Percentiles rank a stretch among this genome's conserved stretches.
phyloP scores from a whole-genome alignment of 2,329 filamentous ascomycete species.

The Cadophora sp. region DNA sequence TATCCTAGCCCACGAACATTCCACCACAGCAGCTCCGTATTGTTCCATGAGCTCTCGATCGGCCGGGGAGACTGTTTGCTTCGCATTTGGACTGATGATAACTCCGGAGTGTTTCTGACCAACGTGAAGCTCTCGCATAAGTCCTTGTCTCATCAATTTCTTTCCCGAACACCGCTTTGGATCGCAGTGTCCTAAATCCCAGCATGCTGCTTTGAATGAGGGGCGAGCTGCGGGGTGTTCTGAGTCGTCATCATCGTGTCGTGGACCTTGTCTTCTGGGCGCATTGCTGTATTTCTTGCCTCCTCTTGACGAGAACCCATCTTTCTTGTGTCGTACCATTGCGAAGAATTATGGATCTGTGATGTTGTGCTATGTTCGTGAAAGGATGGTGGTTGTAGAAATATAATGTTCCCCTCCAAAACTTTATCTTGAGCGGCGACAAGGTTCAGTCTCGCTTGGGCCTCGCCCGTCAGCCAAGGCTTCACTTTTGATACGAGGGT shows the following conservation, averaged over 20 bases:
- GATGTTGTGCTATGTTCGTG: slow-evolving; percentile 3
- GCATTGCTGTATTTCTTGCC: slow-evolving; percentile 73
- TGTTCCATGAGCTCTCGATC: slow-evolving; percentile 84
- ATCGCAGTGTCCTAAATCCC: slow-evolving; percentile 98
- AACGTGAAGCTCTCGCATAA: slow-evolving; percentile 92
- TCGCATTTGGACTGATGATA: slow-evolving; percentile 94
- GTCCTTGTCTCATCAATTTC: slow-evolving; percentile 85
- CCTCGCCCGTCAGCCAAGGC: slow-evolving; percentile 15
- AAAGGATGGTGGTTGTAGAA: not conserved
- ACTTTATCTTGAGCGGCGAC: not conserved
- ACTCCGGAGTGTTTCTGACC: slow-evolving; percentile 93
- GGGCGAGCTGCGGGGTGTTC: slow-evolving; percentile 50
- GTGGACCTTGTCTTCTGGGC: slow-evolving; percentile 61
- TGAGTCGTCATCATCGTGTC: slow-evolving; percentile 50
- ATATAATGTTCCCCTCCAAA: slow-evolving; percentile 3
- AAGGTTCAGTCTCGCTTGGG: slow-evolving; percentile 1
- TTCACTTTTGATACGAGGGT: slow-evolving; percentile 22
- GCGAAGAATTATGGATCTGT: slow-evolving; percentile 21
- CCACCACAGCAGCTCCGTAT: slow-evolving; percentile 92
- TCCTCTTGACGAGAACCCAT: slow-evolving; percentile 64
- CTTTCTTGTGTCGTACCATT: slow-evolving; percentile 98
- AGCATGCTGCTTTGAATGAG: slow-evolving; percentile 90
- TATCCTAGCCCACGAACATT: slow-evolving; percentile 95
- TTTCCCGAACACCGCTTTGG: slow-evolving; percentile 97
- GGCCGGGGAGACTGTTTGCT: slow-evolving; percentile 80